Percentiles rank a stretch among this genome's conserved stretches.
Evolutionary conservation across 257 asterid genomes (phyloP).

Genomic region (Solanum pimpinellifolium): DNA sequence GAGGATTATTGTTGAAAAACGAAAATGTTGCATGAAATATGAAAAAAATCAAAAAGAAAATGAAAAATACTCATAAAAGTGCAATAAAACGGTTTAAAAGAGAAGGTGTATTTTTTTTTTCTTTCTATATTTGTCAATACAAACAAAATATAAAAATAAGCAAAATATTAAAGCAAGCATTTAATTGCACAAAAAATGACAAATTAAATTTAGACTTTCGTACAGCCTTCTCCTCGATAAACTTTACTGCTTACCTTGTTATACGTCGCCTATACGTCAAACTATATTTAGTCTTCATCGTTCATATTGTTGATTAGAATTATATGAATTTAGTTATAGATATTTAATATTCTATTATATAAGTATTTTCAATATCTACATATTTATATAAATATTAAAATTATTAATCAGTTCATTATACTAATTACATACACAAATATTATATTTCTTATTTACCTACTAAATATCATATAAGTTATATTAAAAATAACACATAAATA

Average conservation of each 20-base stretch:
- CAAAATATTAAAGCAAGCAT: neutral
- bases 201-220: neutral
- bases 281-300: too few relatives aligned
- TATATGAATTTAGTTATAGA: fast-evolving
- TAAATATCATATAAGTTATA: too few relatives aligned
- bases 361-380: too few relatives aligned
- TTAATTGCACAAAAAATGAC: neutral
- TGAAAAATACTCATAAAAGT: neutral
- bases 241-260: neutral
- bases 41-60: neutral
- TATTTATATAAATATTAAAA: fast-evolving
- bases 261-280: neutral
- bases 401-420: fast-evolving
- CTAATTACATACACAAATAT: too few relatives aligned
- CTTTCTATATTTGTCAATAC: neutral
- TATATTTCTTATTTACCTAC: fast-evolving
- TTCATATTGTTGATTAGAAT: fast-evolving
- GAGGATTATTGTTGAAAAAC: neutral
- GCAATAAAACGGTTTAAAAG: neutral
- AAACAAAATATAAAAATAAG: neutral
- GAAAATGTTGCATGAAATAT: neutral
- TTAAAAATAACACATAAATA: too few relatives aligned
- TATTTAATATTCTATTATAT: too few relatives aligned
- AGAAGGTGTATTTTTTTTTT: neutral
- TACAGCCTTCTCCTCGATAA: neutral